These are phyloP conservation scores for Ceratobasidium sp. DNA, from an alignment of 1,284 basidiomycete species.

Conservation along the genomic window DNA sequence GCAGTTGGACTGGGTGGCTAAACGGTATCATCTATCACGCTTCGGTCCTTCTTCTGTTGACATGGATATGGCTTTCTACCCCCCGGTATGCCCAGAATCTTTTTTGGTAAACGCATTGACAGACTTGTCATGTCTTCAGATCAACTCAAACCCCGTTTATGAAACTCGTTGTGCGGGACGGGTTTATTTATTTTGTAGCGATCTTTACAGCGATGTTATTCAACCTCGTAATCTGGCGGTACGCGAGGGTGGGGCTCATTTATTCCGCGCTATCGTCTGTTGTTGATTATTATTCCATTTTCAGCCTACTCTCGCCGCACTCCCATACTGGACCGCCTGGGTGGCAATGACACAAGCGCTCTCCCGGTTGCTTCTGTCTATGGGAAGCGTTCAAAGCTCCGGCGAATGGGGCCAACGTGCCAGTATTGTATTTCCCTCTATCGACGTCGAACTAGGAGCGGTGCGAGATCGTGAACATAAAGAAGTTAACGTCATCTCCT, in stretches of 20 bases:
- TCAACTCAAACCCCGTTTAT: slow-evolving; percentile 33
- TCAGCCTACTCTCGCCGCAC: slow-evolving; percentile 16
- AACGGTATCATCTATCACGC: slow-evolving; percentile 33
- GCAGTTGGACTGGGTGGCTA: slow-evolving; percentile 27
- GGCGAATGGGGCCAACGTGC: slow-evolving; percentile 37
- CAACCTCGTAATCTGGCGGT: slow-evolving; percentile 32
- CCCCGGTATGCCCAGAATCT: slow-evolving; percentile 10
- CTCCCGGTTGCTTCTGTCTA: slow-evolving; percentile 25
- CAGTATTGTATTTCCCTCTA: slow-evolving; percentile 2
- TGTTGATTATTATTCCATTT: not conserved
- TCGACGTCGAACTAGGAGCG: slow-evolving; percentile 18
- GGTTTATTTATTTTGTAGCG: slow-evolving; percentile 26
- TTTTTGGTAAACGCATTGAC: not conserved
- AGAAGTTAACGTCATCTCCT: slow-evolving; percentile 18
- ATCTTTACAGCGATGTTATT: slow-evolving; percentile 38
- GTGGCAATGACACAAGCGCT: slow-evolving; percentile 5
- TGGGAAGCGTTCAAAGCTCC: slow-evolving; percentile 25
- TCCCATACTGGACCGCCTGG: slow-evolving; percentile 29
- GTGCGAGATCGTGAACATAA: slow-evolving; percentile 5
- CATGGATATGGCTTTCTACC: slow-evolving; percentile 35
- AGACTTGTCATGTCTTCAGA: slow-evolving; percentile 4
- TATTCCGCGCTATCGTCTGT: too few species aligned
- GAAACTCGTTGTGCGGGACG: slow-evolving; percentile 34
- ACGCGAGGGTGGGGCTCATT: slow-evolving; percentile 25
- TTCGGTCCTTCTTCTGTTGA: slow-evolving; percentile 9